Conservation (phyloP, 2,329 filamentous ascomycete genomes). For the Penicillium sp. region DNA sequence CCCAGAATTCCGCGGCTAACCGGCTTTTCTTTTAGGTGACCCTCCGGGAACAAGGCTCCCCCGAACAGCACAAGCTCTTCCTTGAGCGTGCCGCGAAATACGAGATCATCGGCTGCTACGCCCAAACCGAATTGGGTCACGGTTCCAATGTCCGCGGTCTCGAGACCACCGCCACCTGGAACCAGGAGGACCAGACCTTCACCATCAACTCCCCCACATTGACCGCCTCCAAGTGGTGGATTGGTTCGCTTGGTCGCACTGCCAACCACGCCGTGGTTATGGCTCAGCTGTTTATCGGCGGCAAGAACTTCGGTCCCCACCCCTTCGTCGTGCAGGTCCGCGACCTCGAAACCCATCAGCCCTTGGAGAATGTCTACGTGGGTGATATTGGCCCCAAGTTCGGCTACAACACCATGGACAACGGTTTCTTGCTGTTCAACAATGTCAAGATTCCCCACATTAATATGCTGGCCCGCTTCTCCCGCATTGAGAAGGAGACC, state of each 20-base stretch:
- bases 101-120: conserved; percentile 74
- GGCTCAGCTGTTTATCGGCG: conserved; percentile 69
- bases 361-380: conserved; percentile 67
- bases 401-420: conserved; percentile 75
- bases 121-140: conserved; percentile 77
- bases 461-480: conserved; percentile 72
- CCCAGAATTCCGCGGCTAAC: conserved; percentile 9
- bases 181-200: conserved; percentile 70
- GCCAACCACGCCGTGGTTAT: conserved; percentile 78
- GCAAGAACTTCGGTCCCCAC: conserved; percentile 70
- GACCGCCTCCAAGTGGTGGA: conserved; percentile 82
- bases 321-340: conserved; percentile 75
- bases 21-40: conserved; percentile 52
- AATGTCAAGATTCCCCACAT: conserved; percentile 71
- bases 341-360: conserved; percentile 67
- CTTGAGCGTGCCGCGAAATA: conserved; percentile 67
- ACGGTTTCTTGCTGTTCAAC: conserved; percentile 76
- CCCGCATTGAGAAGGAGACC: conserved; percentile 65
- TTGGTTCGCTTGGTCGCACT: conserved; percentile 71
- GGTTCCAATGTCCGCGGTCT: conserved; percentile 73
- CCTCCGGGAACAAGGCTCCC: conserved; percentile 67
- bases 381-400: conserved; percentile 81
- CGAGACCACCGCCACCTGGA: conserved; percentile 73
- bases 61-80: conserved; percentile 72
- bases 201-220: conserved; percentile 70